phyloP scores from a whole-genome alignment of 768 basidiomycete genomes.

The Phlegmacium glaucopus region DNA sequence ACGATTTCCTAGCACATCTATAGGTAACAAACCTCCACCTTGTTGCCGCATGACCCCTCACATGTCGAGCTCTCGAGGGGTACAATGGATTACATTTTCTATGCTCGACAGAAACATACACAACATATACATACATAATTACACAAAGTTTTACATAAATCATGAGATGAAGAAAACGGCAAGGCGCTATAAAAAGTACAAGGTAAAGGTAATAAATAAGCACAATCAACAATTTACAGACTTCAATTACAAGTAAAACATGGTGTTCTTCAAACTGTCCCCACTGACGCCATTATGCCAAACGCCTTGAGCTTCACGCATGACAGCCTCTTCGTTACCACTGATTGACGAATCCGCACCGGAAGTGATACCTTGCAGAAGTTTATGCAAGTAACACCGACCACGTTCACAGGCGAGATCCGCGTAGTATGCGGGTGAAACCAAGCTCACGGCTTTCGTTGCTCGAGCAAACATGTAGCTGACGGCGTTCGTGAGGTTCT shows the following conservation, averaged over 20 bases:
- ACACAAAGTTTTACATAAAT: no score
- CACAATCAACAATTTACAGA: not conserved
- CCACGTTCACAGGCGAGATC: constrained; percentile 67
- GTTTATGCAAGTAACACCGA: constrained; percentile 71
- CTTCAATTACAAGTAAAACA: constrained; percentile 63
- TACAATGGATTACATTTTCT: no score
- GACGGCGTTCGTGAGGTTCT: constrained; percentile 64
- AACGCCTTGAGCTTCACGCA: constrained; percentile 45
- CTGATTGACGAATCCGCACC: constrained; percentile 32
- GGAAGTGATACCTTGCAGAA: constrained; percentile 49
- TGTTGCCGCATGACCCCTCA: no score
- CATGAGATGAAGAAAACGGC: not conserved
- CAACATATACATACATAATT: no score
- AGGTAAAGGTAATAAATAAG: not conserved
- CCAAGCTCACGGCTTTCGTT: constrained; percentile 81
- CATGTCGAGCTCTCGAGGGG: no score
- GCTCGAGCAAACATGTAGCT: constrained; percentile 84
- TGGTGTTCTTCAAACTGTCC: constrained; percentile 54
- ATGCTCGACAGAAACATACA: no score
- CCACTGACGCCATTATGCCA: constrained; percentile 60
- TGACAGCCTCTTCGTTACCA: constrained; percentile 44
- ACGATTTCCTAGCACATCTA: no score
- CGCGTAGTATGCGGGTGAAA: constrained; percentile 80
- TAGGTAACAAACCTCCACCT: no score
- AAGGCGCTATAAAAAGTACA: not conserved